These are phyloP conservation scores for Kwoniella shivajii DNA, from an alignment of 1,284 basidiomycete species.

Conservation along the genomic window DNA sequence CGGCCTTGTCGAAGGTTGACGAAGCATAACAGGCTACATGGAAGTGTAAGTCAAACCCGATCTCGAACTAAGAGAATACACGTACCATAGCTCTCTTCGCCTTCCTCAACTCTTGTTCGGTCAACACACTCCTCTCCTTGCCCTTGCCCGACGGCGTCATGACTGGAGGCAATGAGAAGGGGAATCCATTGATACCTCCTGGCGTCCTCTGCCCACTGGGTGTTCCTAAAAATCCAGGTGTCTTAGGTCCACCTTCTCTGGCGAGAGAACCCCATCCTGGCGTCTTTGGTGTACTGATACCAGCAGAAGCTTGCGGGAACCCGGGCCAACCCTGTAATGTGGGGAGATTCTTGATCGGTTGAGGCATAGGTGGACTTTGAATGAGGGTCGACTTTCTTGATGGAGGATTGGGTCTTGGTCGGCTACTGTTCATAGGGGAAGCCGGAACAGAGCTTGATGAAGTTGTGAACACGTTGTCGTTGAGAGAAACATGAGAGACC, in stretches of 20 bases:
- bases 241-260: conserved; percentile 39
- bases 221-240: conserved; percentile 29
- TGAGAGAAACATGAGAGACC: conserved; percentile 3
- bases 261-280: conserved; percentile 45
- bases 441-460: not conserved
- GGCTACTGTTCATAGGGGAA: conserved; percentile 5
- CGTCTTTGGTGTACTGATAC: conserved; percentile 18
- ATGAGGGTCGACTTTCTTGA: conserved; percentile 39
- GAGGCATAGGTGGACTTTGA: conserved; percentile 51
- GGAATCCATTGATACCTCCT: conserved; percentile 25
- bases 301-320: not conserved
- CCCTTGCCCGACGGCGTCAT: conserved; percentile 21
- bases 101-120: conserved; percentile 46
- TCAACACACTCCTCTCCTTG: conserved; percentile 25
- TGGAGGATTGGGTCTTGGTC: conserved; percentile 30
- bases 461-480: not conserved
- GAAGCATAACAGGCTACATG: conserved; percentile 48
- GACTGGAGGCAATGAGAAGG: conserved; percentile 21
- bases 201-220: conserved; percentile 24
- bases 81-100: conserved; percentile 51
- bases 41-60: conserved; percentile 4
- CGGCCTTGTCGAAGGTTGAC: conserved; percentile 38
- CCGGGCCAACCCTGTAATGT: conserved; percentile 31
- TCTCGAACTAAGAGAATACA: not conserved
- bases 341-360: conserved; percentile 52